Base-by-base conservation (phyloP, 2,329 filamentous ascomycete genomes). In the Sporothrix euskadiensis region DNA sequence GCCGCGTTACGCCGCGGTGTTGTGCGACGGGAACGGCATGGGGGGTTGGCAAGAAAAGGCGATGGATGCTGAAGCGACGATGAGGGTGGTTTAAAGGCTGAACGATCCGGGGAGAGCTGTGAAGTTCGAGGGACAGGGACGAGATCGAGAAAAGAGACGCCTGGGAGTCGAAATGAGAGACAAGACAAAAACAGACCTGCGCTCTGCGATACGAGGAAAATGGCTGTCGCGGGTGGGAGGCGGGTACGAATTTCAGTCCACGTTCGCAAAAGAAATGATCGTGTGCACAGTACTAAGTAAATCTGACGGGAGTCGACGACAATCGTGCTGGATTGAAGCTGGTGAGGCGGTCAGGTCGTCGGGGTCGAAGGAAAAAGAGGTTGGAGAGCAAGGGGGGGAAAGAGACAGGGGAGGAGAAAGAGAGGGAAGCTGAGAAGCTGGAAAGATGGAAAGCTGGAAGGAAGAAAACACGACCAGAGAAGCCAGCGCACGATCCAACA, bases 21-120 rank as follows among this genome's bases (percentile, higher is more conserved):
- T 68, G 75, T 69, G 61, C 72, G 65, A 73, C 71, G 71, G 68
- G 49, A 74, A 73, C 75, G 68, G 75, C 75, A 76, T 76, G 73
- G n/a, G 32, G 73, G 65, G 54, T 49, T 49, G 44, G 30, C 41
- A 69, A 35, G 8, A 35, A 35, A 49, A 32, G 39, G 69, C 19
- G 30, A 47, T 39, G 6, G 61, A 22, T 66, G 61, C 41, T 47
- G 61, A 47, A 66, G 61, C 5, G 39, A 26, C 22, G 39, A 68
- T n/a, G 65, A n/a, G 16, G 26, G 14, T 56, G 7, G 7, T 65
- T 65, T 9, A 19, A 39, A 19, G 47, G 30, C 30, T 56, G 66
- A 19, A 30, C 10, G 47, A 56, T 30, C n/a, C 44, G 49, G 32
- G 63, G 26, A 22, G 19, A 56, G 22, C 52, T 56, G 52, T 30